Conservation (phyloP, 805 yeast species). For the Metschnikowia matae region DNA sequence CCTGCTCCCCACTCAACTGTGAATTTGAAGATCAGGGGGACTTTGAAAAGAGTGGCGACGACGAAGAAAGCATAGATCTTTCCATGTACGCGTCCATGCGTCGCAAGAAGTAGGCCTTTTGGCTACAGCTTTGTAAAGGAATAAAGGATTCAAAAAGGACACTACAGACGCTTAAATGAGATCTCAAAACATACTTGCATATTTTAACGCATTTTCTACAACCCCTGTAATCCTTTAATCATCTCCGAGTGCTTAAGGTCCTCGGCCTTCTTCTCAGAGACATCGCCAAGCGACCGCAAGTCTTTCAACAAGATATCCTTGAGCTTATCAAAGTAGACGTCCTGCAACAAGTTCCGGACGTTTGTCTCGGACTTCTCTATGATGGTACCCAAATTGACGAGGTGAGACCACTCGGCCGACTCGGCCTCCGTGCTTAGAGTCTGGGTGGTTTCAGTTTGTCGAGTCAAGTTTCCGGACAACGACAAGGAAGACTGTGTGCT, state of each 20-base stretch:
- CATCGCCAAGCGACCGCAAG: conserved; percentile 37
- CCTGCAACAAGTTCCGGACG: conserved; percentile 82
- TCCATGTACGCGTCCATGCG: conserved; percentile 23
- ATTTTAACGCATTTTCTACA: conserved; percentile 13
- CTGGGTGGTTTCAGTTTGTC: conserved; percentile 66
- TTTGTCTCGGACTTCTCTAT: conserved; percentile 87
- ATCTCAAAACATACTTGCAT: not conserved
- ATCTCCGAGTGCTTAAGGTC: conserved; percentile 33
- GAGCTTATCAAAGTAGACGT: conserved; percentile 92
- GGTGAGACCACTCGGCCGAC: conserved; percentile 59
- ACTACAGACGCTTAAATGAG: not conserved
- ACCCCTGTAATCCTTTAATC: conserved; percentile 36
- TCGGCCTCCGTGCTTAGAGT: conserved; percentile 34
- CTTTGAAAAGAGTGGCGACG: conserved; percentile 11
- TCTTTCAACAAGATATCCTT: conserved; percentile 67
- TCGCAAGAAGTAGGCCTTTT: not conserved
- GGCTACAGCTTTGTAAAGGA: not conserved
- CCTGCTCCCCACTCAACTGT: not conserved
- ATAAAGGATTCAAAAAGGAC: not conserved
- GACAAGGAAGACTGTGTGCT: conserved; percentile 25
- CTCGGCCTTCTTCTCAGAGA: conserved; percentile 27
- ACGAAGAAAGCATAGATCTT: conserved; percentile 24
- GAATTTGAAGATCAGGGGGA: conserved; percentile 1
- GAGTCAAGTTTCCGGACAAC: conserved; percentile 78
- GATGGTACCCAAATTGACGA: conserved; percentile 78